phyloP scores from a whole-genome alignment of 306 rosid genomes.

The Abrus precatorius region DNA sequence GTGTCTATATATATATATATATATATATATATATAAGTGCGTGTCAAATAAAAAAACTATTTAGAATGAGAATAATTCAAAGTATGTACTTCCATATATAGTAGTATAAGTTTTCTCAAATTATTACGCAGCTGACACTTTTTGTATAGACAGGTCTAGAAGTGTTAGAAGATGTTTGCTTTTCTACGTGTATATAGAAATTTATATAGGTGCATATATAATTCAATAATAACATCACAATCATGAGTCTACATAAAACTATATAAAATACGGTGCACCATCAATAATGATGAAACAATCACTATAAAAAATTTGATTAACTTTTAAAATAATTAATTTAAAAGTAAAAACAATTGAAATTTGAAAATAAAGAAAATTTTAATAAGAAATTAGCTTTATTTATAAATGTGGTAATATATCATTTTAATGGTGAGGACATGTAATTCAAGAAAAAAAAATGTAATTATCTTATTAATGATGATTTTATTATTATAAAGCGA shows the following conservation, averaged over 20 bases:
- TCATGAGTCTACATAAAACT: background rate
- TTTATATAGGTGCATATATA: background rate
- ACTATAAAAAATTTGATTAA: no score
- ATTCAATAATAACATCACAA: background rate
- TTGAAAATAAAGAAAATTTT: no score
- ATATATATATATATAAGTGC: no score
- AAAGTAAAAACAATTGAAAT: no score
- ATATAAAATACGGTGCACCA: no score
- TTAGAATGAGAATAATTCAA: no score
- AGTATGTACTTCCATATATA: background rate
- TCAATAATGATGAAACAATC: no score
- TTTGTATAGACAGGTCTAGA: background rate
- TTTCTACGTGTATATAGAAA: background rate
- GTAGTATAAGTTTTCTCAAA: background rate
- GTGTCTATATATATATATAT: no score
- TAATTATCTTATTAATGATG: background rate
- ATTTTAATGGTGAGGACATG: background rate
- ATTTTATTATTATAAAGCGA: background rate
- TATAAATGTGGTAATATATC: no score
- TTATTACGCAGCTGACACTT: background rate
- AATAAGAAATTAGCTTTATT: no score
- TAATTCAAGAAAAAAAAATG: background rate
- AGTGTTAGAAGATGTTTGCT: background rate
- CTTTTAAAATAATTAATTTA: no score
- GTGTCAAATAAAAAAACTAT: no score